Evolutionary conservation across 345 rosid species (phyloP).

Genomic region (Gossypium stocksii): DNA sequence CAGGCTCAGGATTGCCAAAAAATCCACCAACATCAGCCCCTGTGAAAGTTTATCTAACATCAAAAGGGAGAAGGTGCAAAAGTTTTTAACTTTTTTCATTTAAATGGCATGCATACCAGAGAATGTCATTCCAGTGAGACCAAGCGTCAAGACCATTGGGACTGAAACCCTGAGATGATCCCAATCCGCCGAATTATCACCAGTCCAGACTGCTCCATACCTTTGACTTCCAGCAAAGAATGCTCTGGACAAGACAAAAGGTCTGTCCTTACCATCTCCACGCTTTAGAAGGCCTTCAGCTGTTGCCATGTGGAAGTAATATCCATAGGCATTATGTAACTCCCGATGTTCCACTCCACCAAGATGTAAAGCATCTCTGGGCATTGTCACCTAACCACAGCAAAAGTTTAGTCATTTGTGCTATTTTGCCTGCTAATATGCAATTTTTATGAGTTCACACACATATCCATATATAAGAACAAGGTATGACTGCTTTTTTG

Average conservation of each 20-base stretch:
- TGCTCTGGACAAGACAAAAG: conserved; percentile 97
- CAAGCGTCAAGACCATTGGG: conserved; percentile 89
- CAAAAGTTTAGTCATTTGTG: neutral
- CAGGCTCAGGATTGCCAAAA: conserved; percentile 94
- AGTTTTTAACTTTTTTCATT: neutral
- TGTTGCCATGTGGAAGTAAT: conserved; percentile 97
- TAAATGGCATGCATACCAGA: conserved; percentile 47
- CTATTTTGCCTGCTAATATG: neutral
- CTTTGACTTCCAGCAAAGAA: conserved; percentile 96
- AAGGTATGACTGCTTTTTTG: neutral
- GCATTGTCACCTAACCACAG: conserved; percentile 73
- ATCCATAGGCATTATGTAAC: conserved; percentile 89
- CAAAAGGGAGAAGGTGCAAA: neutral
- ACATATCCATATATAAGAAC: neutral
- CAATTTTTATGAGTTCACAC: neutral
- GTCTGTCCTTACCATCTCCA: conserved; percentile 82
- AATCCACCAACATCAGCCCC: conserved; percentile 99
- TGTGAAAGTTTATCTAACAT: conserved; percentile 24
- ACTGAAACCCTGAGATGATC: conserved; percentile 94
- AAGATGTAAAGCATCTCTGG: conserved; percentile 88
- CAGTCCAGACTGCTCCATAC: conserved; percentile 96
- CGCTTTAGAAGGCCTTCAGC: conserved; percentile 92
- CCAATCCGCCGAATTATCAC: conserved; percentile 96
- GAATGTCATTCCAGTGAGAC: conserved; percentile 83
- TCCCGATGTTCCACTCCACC: conserved; percentile 88